Conservation (phyloP, 176 grass and related monocot genomes). For the Carex parvula region DNA sequence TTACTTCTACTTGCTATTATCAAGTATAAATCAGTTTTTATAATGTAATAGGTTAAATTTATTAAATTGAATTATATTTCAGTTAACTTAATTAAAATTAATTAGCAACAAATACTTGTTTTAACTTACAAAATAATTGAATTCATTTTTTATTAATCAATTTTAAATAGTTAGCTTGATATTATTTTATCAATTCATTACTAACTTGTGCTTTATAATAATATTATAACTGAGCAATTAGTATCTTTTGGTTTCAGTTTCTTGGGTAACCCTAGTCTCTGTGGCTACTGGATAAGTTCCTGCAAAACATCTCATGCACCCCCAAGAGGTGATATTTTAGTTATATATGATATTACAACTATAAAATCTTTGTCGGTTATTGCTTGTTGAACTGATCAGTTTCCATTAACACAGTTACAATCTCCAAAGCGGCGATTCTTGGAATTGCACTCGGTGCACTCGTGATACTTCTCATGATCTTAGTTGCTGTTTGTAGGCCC, state of each 20-base stretch:
- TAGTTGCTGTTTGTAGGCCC: slow-evolving; percentile 55
- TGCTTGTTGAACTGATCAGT: background rate
- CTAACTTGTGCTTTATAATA: too few relatives aligned
- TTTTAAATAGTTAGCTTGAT: too few relatives aligned
- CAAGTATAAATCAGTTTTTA: too few relatives aligned
- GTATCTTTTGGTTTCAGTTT: slow-evolving; percentile 43
- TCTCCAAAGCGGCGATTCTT: slow-evolving; percentile 65
- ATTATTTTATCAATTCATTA: too few relatives aligned
- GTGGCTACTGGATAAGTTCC: slow-evolving; percentile 72
- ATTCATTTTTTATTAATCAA: too few relatives aligned
- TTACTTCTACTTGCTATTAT: background rate
- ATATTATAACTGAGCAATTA: too few relatives aligned
- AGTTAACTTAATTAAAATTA: too few relatives aligned
- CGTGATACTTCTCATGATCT: slow-evolving; percentile 58
- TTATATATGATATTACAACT: slow-evolving; percentile 21
- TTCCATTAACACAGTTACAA: slow-evolving; percentile 34
- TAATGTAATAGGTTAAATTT: too few relatives aligned
- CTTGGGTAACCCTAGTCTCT: slow-evolving; percentile 74
- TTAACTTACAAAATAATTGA: too few relatives aligned
- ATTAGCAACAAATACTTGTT: too few relatives aligned
- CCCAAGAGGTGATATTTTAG: slow-evolving; percentile 43
- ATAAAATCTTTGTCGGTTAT: background rate
- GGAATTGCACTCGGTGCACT: slow-evolving; percentile 59
- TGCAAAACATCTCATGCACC: slow-evolving; percentile 42
- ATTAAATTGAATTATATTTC: too few relatives aligned